Conservation (phyloP, 2,329 filamentous ascomycete species). For the Penicillium sp. region DNA sequence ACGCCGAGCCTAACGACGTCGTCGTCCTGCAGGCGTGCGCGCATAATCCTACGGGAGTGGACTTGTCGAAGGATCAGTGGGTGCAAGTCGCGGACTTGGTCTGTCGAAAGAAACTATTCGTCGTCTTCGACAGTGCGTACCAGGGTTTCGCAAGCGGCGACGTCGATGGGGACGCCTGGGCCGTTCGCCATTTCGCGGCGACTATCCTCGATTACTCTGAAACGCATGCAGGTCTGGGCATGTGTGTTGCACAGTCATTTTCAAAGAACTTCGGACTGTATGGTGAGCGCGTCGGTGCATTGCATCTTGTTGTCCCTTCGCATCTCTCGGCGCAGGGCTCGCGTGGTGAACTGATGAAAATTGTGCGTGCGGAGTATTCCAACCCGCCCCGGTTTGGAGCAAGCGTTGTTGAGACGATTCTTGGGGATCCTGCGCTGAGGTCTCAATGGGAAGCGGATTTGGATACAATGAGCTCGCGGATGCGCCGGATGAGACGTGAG, state of each 20-base stretch:
- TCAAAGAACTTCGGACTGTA: slow-evolving; percentile 73
- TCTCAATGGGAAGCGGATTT: slow-evolving; percentile 40
- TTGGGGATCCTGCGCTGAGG: slow-evolving; percentile 26
- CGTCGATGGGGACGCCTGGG: slow-evolving; percentile 75
- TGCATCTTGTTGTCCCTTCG: slow-evolving; percentile 59
- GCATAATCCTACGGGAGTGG: slow-evolving; percentile 93
- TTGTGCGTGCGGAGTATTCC: slow-evolving; percentile 35
- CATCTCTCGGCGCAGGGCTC: slow-evolving; percentile 10
- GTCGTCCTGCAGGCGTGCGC: slow-evolving; percentile 89
- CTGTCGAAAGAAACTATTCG: slow-evolving; percentile 75
- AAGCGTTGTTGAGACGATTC: slow-evolving; percentile 32
- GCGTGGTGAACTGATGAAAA: slow-evolving; percentile 2
- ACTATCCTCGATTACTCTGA: slow-evolving; percentile 4
- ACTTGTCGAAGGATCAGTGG: slow-evolving; percentile 85
- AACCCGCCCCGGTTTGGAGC: slow-evolving; percentile 36
- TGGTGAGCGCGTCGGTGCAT: slow-evolving; percentile 85
- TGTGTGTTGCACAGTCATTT: slow-evolving; percentile 59
- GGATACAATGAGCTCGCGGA: slow-evolving; percentile 37
- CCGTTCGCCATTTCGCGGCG: slow-evolving; percentile 77
- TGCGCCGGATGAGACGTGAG: slow-evolving; percentile 19
- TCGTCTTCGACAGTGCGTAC: slow-evolving; percentile 92
- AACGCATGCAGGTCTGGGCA: slow-evolving; percentile 37
- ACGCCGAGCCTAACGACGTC: slow-evolving; percentile 75
- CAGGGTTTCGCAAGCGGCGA: slow-evolving; percentile 91
- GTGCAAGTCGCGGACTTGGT: slow-evolving; percentile 75